Conservation (phyloP, 495 filamentous ascomycete species). For the Daldinia childiae region DNA sequence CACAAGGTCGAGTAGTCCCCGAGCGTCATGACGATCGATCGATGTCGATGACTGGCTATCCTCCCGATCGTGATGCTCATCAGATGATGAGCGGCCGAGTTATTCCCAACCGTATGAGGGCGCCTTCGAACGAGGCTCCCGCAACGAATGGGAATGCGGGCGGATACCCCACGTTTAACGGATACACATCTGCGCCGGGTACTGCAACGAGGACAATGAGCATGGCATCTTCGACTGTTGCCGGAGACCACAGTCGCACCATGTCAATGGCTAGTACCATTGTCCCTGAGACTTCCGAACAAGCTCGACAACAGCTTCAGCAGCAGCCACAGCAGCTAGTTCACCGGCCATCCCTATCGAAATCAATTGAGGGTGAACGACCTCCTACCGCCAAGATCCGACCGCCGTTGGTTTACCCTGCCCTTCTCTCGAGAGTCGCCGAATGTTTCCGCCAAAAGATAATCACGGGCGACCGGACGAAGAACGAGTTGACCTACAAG, state of each 20-base stretch:
- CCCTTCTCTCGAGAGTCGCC: slow-evolving; percentile 87
- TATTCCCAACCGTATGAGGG: slow-evolving; percentile 70
- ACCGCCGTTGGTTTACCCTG: slow-evolving; percentile 89
- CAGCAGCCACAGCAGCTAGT: slow-evolving; percentile 50
- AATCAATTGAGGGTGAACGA: slow-evolving; percentile 60
- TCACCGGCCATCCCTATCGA: slow-evolving; percentile 54
- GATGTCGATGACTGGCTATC: slow-evolving; percentile 94
- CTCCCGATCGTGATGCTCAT: slow-evolving; percentile 75
- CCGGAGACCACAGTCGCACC: slow-evolving; percentile 58
- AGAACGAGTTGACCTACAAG: slow-evolving; percentile 97
- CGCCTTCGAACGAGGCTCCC: slow-evolving; percentile 50
- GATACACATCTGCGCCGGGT: slow-evolving; percentile 49
- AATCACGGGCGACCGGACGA: slow-evolving; percentile 81
- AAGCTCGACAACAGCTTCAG: slow-evolving; percentile 49
- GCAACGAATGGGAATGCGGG: slow-evolving; percentile 26
- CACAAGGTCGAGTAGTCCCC: slow-evolving; percentile 88
- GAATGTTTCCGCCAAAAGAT: slow-evolving; percentile 91
- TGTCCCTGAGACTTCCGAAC: slow-evolving; percentile 56
- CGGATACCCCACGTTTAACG: slow-evolving; percentile 36
- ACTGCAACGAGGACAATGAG: slow-evolving; percentile 60
- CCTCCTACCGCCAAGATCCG: slow-evolving; percentile 62
- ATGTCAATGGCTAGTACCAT: slow-evolving; percentile 94
- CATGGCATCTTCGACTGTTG: slow-evolving; percentile 60
- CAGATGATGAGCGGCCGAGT: slow-evolving; percentile 93
- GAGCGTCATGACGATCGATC: slow-evolving; percentile 91